A percentile compares a stretch with the other conserved stretches of the same genome.
phyloP scores from a whole-genome alignment of 148 eudicot genomes.

The Vaccinium vitisidaea region DNA sequence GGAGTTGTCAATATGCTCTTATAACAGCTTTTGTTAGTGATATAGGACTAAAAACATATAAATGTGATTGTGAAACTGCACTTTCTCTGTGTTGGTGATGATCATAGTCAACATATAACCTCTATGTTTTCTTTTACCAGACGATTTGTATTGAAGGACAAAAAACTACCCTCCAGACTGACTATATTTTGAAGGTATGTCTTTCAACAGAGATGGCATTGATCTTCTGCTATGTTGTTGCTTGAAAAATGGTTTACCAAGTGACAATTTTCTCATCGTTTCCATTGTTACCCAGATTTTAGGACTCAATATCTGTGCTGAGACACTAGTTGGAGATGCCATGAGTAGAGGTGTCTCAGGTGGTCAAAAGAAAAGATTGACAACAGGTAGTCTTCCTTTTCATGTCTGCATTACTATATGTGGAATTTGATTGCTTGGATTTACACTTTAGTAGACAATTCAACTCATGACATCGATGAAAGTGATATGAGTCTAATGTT shows the following conservation, averaged over 20 bases:
- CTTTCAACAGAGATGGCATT: constrained; percentile 1
- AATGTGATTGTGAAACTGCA: not conserved
- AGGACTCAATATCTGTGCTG: constrained; percentile 77
- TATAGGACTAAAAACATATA: not conserved
- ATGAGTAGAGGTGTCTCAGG: constrained; percentile 85
- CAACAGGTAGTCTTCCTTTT: constrained; percentile 52
- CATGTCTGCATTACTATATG: not conserved
- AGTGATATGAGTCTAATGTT: not conserved
- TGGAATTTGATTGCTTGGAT: not conserved
- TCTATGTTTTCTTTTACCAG: constrained; percentile 36
- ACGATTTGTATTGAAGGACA: constrained; percentile 72
- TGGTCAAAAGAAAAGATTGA: constrained; percentile 35
- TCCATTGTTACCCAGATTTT: constrained; percentile 47
- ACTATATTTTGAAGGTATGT: constrained; percentile 75
- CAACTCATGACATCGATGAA: not conserved
- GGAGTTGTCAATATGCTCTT: not conserved
- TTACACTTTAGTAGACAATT: not conserved
- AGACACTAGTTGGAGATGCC: constrained; percentile 65
- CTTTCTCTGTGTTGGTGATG: not conserved
- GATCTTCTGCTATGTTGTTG: not conserved
- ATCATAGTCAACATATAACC: no score
- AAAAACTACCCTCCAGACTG: constrained; percentile 65
- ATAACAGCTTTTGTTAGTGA: not conserved
- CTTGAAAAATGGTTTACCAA: not conserved
- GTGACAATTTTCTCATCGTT: constrained; percentile 3